Percentiles rank a stretch among this genome's conserved stretches.
These are phyloP conservation scores for Suillus americanus DNA, from an alignment of 768 basidiomycete species.

Conservation along the genomic window DNA sequence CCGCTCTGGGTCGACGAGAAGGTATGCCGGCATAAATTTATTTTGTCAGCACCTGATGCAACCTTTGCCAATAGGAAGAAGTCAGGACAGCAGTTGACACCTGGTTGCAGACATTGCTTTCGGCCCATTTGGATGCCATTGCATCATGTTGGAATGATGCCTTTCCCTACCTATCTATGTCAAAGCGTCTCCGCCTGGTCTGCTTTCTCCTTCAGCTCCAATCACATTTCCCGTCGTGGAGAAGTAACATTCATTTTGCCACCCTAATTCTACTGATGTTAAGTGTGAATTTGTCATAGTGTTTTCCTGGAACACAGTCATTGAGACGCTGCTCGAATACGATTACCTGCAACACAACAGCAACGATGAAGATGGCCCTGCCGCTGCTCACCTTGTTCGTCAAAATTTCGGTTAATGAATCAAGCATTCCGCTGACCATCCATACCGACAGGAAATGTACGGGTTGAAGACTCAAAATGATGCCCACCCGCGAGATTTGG, in stretches of 20 bases:
- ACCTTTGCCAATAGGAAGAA: constrained; percentile 53
- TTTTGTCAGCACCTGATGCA: neutral
- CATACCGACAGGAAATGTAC: constrained; percentile 40
- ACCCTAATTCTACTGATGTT: neutral
- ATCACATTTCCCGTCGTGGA: constrained; percentile 69
- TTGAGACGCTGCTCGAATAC: constrained; percentile 58
- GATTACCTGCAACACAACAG: constrained; percentile 42
- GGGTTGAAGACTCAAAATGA: constrained; percentile 35
- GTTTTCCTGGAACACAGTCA: constrained; percentile 61
- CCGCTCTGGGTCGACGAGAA: constrained; percentile 63
- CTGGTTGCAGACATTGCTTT: constrained; percentile 58
- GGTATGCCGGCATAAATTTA: constrained; percentile 35
- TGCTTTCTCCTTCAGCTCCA: constrained; percentile 67
- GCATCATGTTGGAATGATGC: constrained; percentile 68
- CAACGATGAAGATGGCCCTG: constrained; percentile 39
- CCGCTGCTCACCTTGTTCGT: constrained; percentile 42
- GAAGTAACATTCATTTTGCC: constrained; percentile 40
- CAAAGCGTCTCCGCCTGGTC: constrained; percentile 57
- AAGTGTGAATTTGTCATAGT: constrained; percentile 37
- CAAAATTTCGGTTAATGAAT: neutral
- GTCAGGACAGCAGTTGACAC: constrained; percentile 58
- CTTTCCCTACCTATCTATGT: constrained; percentile 51
- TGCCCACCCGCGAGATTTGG: constrained; percentile 21
- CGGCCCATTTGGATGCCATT: constrained; percentile 65
- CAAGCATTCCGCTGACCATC: neutral